Base-by-base conservation (phyloP, 805 yeast species). In the Candida chauliodis region DNA sequence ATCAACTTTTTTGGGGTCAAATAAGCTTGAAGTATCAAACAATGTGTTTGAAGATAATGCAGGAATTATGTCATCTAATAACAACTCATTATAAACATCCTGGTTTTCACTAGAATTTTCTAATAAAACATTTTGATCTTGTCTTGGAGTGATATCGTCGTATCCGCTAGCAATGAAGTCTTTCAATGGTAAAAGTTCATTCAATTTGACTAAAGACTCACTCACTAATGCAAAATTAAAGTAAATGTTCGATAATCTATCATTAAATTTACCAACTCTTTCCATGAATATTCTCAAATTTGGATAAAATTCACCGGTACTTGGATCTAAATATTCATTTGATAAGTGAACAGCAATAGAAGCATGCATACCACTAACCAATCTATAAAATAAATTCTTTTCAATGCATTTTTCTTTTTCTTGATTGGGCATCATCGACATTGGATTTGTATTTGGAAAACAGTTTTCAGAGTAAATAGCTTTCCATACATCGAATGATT, bases 351-450 rank as follows among this genome's bases (percentile, higher is more conserved):
- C 89, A 5, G 95, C 91, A 44, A 93, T 88, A 2, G 96, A 86
- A 2, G 96, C 88, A 56, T 93, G 99, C 83, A 93, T 76, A 1
- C 99, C 99, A 19, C 93, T 82, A 16, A 93, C 73, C 37, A 93
- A 63, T 48, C 93, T 76, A 63, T 84, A 93, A 52, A 93, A 93
- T 27, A 90, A 79, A 46, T 87, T 80, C 63, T 91, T 91, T 52
- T 95, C 98, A 30, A 82, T 63, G 56, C 96, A 90, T 60, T 72
- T 49, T 59, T 69, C 61, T 49, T 70, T 60, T 46, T 48, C 54
- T n/a, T 51, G 50, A 32, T 44, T 55, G 9, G 51, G 49, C 22
- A 56, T 43, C 58, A 59, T 53, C 3, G 63, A 52, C 62, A 61
- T 57, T 11, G 67, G 69, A 38, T 53, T 60, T 5, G 69, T 61